A percentile compares a stretch with the other conserved stretches of the same genome.
phyloP scores from a whole-genome alignment of 164 flowering plant species.

The Annona squamosa region DNA sequence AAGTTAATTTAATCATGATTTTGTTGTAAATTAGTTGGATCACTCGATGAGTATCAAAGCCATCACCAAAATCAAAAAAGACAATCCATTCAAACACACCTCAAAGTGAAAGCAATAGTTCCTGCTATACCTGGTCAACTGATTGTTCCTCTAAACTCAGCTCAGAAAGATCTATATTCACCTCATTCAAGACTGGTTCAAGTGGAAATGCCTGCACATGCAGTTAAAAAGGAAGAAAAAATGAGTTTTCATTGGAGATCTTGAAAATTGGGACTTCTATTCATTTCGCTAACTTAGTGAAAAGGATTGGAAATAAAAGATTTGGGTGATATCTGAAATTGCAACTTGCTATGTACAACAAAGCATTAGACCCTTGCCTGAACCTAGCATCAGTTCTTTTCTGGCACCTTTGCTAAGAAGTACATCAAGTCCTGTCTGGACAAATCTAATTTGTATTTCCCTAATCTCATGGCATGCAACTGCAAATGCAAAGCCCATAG shows the following conservation, averaged over 20 bases:
- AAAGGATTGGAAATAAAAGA: background rate
- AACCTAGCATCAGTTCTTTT: background rate
- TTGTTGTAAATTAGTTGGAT: no score
- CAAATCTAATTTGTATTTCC: background rate
- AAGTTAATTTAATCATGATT: no score
- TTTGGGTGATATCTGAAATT: background rate
- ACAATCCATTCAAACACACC: background rate
- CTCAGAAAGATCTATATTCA: slow-evolving; percentile 46
- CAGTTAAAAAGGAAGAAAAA: background rate
- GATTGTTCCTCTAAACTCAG: slow-evolving; percentile 24
- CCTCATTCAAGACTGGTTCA: slow-evolving; percentile 39
- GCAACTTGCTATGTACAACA: background rate
- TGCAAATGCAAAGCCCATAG: no score
- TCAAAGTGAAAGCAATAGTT: background rate
- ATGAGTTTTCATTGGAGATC: background rate
- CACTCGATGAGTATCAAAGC: no score
- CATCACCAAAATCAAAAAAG: no score
- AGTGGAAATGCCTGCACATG: slow-evolving; percentile 39
- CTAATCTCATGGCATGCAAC: background rate
- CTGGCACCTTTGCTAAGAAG: background rate
- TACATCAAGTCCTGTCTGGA: background rate
- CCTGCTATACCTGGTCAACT: slow-evolving; percentile 34
- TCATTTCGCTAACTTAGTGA: background rate
- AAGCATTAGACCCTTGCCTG: background rate
- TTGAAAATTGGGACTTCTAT: background rate